Percentiles rank a stretch among this genome's conserved stretches.
These are phyloP conservation scores for Lachnellula suecica DNA, from an alignment of 2,329 filamentous ascomycete genomes.

Conservation along the genomic window DNA sequence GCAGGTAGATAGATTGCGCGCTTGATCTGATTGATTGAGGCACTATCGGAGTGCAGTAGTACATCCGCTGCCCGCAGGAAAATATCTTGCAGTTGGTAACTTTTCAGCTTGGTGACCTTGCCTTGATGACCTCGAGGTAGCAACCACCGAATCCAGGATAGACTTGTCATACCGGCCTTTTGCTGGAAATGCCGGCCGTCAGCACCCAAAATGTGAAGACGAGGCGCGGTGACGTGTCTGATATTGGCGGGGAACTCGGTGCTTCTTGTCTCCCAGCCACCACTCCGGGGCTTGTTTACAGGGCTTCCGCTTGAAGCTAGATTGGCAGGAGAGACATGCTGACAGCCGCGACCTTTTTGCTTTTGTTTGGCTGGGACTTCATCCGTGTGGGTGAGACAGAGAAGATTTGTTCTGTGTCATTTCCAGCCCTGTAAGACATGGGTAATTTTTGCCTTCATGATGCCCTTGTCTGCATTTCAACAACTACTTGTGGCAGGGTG, in stretches of 20 bases:
- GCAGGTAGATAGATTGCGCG: slow-evolving; percentile 17
- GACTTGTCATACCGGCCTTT: not conserved
- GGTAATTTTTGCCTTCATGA: no score
- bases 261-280: slow-evolving; percentile 1
- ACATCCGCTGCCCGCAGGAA: slow-evolving; percentile 21
- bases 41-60: slow-evolving; percentile 27
- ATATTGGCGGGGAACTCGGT: not conserved
- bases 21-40: slow-evolving; percentile 16
- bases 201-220: not conserved
- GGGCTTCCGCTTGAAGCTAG: not conserved
- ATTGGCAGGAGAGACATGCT: slow-evolving; percentile 1
- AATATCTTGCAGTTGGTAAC: slow-evolving; percentile 12
- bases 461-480: slow-evolving; percentile 16
- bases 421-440: slow-evolving; percentile 21
- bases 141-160: not conserved
- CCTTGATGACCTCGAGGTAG: slow-evolving; percentile 6
- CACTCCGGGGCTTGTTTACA: slow-evolving; percentile 5
- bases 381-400: slow-evolving; percentile 15
- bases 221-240: not conserved
- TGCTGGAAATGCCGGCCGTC: not conserved
- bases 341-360: slow-evolving; percentile 5
- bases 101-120: slow-evolving; percentile 9
- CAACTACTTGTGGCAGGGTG: slow-evolving; percentile 17
- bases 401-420: slow-evolving; percentile 11
- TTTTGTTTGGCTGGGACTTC: slow-evolving; percentile 11